Evolutionary conservation across 1,139 yeast species (phyloP).

Genomic region (Suhomyces kunorum): DNA sequence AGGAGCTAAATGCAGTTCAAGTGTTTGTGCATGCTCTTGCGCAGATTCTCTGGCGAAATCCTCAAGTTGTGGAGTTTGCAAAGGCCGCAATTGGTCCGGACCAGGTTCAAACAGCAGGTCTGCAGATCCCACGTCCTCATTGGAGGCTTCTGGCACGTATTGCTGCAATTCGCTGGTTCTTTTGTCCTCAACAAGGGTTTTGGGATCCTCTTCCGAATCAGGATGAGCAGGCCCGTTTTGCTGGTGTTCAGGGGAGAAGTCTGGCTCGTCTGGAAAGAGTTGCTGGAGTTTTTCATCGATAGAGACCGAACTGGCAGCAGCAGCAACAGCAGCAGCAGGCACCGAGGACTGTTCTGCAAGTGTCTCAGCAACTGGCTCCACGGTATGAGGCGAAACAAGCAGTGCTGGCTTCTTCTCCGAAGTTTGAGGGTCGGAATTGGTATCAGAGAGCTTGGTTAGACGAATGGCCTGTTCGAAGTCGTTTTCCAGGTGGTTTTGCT

Average conservation of each 20-base stretch:
- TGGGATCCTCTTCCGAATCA: conserved; percentile 11
- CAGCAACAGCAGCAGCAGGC: background rate
- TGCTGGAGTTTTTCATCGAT: conserved; percentile 4
- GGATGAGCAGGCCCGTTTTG: background rate
- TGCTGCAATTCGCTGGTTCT: conserved; percentile 18
- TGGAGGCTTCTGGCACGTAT: conserved; percentile 15
- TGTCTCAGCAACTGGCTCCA: too few relatives aligned
- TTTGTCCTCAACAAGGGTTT: conserved; percentile 19
- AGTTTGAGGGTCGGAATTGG: conserved; percentile 4
- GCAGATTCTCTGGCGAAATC: background rate
- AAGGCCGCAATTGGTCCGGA: conserved; percentile 16
- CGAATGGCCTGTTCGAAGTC: conserved; percentile 17
- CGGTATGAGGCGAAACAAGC: conserved; percentile 7
- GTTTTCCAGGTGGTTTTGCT: background rate
- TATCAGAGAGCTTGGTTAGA: conserved; percentile 14
- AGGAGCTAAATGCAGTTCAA: background rate
- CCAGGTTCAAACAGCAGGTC: conserved; percentile 16
- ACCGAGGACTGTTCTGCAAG: background rate
- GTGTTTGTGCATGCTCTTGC: background rate
- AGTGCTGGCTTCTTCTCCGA: background rate
- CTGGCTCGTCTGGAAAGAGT: background rate
- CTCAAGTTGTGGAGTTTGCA: conserved; percentile 1
- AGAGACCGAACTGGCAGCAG: conserved; percentile 2
- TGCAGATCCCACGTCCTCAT: background rate
- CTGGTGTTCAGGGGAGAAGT: background rate